Conservation (phyloP, 2,329 filamentous ascomycete genomes). For the Penicillium sp. region DNA sequence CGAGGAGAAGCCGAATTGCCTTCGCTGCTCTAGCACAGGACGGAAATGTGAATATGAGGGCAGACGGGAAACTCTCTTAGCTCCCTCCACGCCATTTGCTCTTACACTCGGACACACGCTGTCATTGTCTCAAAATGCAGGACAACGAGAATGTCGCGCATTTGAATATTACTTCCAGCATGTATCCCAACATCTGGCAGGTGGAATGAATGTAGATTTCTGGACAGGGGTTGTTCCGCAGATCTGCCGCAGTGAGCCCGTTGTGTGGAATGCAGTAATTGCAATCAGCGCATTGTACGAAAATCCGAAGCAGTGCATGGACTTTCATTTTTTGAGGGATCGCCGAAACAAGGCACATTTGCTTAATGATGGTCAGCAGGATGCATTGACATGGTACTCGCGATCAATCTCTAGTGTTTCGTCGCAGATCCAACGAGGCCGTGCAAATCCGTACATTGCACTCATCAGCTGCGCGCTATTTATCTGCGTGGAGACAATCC, state of each 20-base stretch:
- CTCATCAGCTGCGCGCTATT: constrained; percentile 34
- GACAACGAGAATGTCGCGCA: constrained; percentile 21
- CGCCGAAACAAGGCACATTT: not conserved
- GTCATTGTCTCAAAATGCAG: constrained; percentile 8
- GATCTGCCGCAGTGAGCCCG: constrained; percentile 23
- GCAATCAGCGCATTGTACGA: constrained; percentile 24
- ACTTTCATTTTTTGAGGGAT: constrained; percentile 9
- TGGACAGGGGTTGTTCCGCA: constrained; percentile 23
- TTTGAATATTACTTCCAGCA: constrained; percentile 27
- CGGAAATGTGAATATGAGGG: constrained; percentile 21
- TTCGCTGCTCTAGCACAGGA: constrained; percentile 19
- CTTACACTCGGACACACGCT: not conserved
- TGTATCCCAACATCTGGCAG: constrained; percentile 15
- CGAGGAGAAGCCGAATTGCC: constrained; percentile 26
- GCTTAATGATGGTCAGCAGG: constrained; percentile 8
- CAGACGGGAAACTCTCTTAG: not conserved
- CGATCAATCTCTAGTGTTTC: constrained; percentile 30
- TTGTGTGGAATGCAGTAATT: constrained; percentile 27
- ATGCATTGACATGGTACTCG: constrained; percentile 34
- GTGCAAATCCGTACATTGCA: constrained; percentile 25
- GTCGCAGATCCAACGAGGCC: constrained; percentile 23
- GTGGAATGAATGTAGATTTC: constrained; percentile 18
- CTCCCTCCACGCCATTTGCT: not conserved
- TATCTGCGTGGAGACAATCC: constrained; percentile 34
- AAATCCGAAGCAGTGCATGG: constrained; percentile 13